Conservation (phyloP, 129 eudicot genomes). For the Gnaphalium uliginosum region DNA sequence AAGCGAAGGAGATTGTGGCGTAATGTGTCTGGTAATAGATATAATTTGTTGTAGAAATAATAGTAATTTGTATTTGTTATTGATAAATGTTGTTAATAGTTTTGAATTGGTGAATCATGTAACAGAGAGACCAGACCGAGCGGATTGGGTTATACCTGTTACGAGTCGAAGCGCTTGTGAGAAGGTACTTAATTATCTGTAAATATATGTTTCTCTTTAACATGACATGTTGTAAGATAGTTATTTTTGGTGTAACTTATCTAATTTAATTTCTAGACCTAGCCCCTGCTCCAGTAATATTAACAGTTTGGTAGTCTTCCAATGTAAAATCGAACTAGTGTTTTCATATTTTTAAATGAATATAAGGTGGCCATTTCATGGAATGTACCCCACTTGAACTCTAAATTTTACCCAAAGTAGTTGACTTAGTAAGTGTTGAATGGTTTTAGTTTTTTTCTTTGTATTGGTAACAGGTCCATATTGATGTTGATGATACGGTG, state of each 20-base stretch:
- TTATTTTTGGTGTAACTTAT: background rate
- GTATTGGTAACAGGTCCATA: constrained; percentile 28
- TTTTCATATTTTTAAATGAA: background rate
- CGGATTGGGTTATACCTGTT: constrained; percentile 15
- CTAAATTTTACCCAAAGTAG: background rate
- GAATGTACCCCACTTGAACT: background rate
- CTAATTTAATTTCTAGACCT: background rate
- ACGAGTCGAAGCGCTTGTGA: constrained; percentile 11
- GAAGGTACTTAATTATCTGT: constrained; percentile 37
- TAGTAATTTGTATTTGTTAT: constrained; percentile 1
- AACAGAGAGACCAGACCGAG: constrained; percentile 29
- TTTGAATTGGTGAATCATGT: constrained; percentile 16
- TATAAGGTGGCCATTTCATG: constrained; percentile 3
- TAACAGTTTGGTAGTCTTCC: background rate
- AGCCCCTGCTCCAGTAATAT: background rate
- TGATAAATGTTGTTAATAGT: background rate
- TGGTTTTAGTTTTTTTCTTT: constrained; percentile 1
- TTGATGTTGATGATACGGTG: constrained; percentile 23
- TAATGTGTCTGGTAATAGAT: constrained; percentile 21
- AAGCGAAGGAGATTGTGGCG: constrained; percentile 43
- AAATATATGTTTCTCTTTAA: background rate
- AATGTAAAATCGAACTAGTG: background rate
- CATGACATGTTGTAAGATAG: background rate
- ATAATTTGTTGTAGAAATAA: constrained; percentile 18
- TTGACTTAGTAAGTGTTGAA: constrained; percentile 2